phyloP scores from a whole-genome alignment of 164 flowering plant species.

The Berberis vulgaris region DNA sequence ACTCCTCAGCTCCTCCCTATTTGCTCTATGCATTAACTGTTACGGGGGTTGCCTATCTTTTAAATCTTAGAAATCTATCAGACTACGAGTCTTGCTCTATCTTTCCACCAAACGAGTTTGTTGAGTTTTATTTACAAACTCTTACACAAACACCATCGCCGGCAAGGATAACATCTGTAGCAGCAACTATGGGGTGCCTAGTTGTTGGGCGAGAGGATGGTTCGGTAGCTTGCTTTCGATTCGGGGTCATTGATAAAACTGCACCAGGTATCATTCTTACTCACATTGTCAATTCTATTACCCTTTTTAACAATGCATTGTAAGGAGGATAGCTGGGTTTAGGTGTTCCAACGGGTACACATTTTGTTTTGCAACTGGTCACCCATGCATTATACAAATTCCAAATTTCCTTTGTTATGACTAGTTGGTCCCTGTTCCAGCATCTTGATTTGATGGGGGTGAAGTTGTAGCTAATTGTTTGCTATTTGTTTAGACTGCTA shows the following conservation, averaged over 20 bases:
- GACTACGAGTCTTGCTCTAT: slow-evolving; percentile 36
- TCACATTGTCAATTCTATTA: background rate
- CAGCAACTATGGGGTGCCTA: slow-evolving; percentile 51
- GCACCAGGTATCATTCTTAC: slow-evolving; percentile 40
- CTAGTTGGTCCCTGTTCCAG: too few species aligned
- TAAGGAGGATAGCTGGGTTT: background rate
- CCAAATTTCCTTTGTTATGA: too few species aligned
- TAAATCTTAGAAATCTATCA: slow-evolving; percentile 28
- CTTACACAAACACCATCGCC: slow-evolving; percentile 9
- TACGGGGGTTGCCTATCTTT: slow-evolving; percentile 57
- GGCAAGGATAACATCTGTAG: slow-evolving; percentile 37
- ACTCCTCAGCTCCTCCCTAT: slow-evolving; percentile 13
- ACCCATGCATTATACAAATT: too few species aligned
- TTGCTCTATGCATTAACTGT: slow-evolving; percentile 50
- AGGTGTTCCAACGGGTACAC: background rate
- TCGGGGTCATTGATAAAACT: slow-evolving; percentile 38
- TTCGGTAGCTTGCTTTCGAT: slow-evolving; percentile 46
- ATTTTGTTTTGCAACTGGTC: too few species aligned
- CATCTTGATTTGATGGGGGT: too few species aligned
- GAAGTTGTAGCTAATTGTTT: too few species aligned
- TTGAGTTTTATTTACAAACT: slow-evolving; percentile 31
- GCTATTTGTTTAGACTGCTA: too few species aligned
- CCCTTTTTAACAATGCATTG: too few species aligned
- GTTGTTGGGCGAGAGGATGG: slow-evolving; percentile 64
- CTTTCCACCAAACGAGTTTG: slow-evolving; percentile 33